These are phyloP conservation scores for Oryza punctata DNA, from an alignment of 176 grass and related monocot genomes.

Conservation along the genomic window DNA sequence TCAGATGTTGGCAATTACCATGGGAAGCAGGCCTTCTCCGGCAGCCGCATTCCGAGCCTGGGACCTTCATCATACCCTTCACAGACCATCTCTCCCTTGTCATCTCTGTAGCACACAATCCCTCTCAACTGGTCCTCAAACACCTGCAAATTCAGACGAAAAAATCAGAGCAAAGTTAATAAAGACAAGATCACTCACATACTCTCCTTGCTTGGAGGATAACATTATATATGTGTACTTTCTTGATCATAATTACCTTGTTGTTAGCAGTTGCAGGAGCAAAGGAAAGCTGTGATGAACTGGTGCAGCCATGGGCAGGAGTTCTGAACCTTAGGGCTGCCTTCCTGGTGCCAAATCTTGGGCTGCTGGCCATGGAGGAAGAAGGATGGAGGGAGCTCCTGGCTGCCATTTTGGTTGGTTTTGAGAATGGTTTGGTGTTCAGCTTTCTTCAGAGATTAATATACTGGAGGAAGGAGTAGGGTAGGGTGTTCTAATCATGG, in stretches of 20 bases:
- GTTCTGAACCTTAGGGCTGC: slow-evolving; percentile 23
- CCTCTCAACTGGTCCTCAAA: slow-evolving; percentile 82
- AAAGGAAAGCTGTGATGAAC: slow-evolving; percentile 13
- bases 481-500: background rate
- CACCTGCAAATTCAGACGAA: slow-evolving; percentile 39
- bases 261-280: slow-evolving; percentile 24
- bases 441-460: background rate
- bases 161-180: background rate
- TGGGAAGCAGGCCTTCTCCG: slow-evolving; percentile 56
- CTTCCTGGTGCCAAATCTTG: slow-evolving; percentile 27
- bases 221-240: too few relatives aligned
- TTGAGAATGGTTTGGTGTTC: background rate
- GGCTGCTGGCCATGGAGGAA: slow-evolving; percentile 15
- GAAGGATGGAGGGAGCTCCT: slow-evolving; percentile 2
- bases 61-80: slow-evolving; percentile 93
- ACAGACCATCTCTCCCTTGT: slow-evolving; percentile 75
- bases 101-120: slow-evolving; percentile 81
- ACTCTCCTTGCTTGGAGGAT: background rate
- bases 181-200: background rate
- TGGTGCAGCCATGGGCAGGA: slow-evolving; percentile 36
- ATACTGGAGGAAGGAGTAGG: background rate
- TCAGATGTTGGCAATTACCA: slow-evolving; percentile 31
- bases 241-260: slow-evolving; percentile 23
- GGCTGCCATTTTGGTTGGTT: slow-evolving; percentile 38
- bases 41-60: slow-evolving; percentile 41